These are phyloP conservation scores for Aspergillus haitiensis DNA, from an alignment of 495 filamentous ascomycete genomes.

Conservation along the genomic window DNA sequence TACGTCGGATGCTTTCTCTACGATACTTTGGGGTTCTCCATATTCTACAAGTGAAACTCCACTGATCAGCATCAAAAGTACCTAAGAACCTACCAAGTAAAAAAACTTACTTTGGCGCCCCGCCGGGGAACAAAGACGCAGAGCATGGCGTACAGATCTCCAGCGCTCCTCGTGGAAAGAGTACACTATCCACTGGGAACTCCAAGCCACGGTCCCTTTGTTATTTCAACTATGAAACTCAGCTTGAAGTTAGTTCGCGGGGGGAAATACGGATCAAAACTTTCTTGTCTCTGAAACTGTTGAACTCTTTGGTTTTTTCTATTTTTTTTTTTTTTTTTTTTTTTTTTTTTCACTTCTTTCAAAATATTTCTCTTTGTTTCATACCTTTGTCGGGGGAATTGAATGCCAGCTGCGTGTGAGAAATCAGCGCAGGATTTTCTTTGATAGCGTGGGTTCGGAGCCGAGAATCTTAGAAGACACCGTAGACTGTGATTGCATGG, in stretches of 20 bases:
- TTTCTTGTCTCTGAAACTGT: background rate
- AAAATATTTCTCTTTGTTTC: background rate
- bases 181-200: background rate
- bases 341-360: conserved; percentile 9
- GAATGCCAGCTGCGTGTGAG: too few species aligned
- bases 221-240: background rate
- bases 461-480: background rate
- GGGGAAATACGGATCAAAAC: background rate
- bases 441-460: background rate
- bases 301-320: conserved; percentile 15
- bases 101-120: background rate
- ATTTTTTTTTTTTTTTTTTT: conserved; percentile 8
- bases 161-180: background rate
- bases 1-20: background rate
- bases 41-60: background rate
- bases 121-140: background rate
- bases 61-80: background rate
- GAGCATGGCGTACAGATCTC: conserved; percentile 1
- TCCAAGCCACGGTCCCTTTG: too few species aligned
- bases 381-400: background rate
- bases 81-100: background rate
- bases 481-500: background rate
- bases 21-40: background rate
- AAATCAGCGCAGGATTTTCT: background rate
- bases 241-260: background rate